Percentiles rank a stretch among this genome's conserved stretches.
Evolutionary conservation across 2,329 filamentous ascomycete species (phyloP).

Genomic region (Colletotrichum navitas): DNA sequence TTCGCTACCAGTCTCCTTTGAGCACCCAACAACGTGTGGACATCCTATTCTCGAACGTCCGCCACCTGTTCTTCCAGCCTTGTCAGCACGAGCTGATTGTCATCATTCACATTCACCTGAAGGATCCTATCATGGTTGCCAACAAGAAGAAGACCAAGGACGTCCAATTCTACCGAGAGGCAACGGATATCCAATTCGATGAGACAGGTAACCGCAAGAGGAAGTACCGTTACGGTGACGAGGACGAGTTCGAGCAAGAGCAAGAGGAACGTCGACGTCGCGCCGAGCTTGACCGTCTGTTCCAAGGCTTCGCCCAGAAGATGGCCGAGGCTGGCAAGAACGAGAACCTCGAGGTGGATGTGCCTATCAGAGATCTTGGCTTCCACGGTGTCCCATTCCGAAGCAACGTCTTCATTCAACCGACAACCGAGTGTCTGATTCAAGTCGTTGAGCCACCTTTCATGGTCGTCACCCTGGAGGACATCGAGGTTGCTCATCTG

Average conservation of each 20-base stretch:
- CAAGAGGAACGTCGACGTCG: conserved; percentile 94
- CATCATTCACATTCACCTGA: conserved; percentile 97
- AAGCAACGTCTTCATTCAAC: conserved; percentile 95
- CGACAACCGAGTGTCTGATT: conserved; percentile 95
- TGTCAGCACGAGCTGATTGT: conserved; percentile 97
- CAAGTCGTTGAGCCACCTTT: conserved; percentile 98
- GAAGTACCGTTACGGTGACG: conserved; percentile 97
- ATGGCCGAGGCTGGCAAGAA: conserved; percentile 95
- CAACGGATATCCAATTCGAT: conserved; percentile 98
- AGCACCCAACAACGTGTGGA: conserved; percentile 88
- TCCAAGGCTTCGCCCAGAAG: conserved; percentile 97
- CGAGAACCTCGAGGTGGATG: conserved; percentile 92
- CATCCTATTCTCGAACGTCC: conserved; percentile 97
- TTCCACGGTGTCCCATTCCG: conserved; percentile 97
- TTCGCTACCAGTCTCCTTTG: conserved; percentile 88
- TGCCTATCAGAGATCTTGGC: conserved; percentile 95
- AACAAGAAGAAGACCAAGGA: conserved; percentile 99
- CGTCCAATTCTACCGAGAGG: conserved; percentile 97
- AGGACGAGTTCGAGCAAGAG: conserved; percentile 98
- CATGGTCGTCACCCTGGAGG: conserved; percentile 92
- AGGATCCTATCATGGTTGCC: conserved; percentile 97
- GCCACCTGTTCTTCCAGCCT: conserved; percentile 98
- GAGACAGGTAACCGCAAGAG: conserved; percentile 98
- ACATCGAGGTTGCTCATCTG: conserved; percentile 95
- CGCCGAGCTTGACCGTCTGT: conserved; percentile 93